These are phyloP conservation scores for Phytophthora sojae DNA, from an alignment of 352 stramenopile species.

Conservation along the genomic window DNA sequence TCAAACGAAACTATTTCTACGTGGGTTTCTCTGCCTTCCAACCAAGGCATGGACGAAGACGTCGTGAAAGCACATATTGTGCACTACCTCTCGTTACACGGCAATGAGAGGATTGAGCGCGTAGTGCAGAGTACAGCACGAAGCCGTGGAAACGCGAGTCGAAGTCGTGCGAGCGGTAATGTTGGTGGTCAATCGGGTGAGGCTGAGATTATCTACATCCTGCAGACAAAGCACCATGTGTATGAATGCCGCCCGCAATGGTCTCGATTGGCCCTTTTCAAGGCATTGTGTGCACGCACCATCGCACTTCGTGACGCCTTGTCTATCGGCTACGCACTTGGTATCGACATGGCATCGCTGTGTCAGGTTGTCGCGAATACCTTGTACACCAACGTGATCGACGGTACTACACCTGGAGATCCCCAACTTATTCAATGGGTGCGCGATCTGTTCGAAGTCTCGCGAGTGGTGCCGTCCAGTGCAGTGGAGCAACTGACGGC, in stretches of 20 bases:
- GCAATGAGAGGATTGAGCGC: constrained; percentile 74
- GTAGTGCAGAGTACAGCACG: constrained; percentile 71
- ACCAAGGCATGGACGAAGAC: constrained; percentile 61
- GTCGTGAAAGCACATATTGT: constrained; percentile 76
- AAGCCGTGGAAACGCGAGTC: constrained; percentile 14
- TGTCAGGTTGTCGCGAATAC: constrained; percentile 88
- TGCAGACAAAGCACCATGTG: constrained; percentile 84
- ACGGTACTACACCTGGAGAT: constrained; percentile 35
- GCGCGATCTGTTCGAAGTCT: constrained; percentile 78
- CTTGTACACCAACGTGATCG: constrained; percentile 55
- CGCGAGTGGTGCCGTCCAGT: constrained; percentile 68
- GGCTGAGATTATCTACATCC: constrained; percentile 79
- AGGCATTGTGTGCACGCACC: constrained; percentile 59
- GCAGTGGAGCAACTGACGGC: constrained; percentile 73
- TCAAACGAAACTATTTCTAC: constrained; percentile 60
- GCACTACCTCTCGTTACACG: constrained; percentile 79
- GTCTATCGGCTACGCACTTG: constrained; percentile 87
- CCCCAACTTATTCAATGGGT: constrained; percentile 62
- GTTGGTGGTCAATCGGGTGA: constrained; percentile 37
- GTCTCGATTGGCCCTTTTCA: constrained; percentile 84
- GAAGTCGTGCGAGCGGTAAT: constrained; percentile 14
- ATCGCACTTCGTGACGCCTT: constrained; percentile 75
- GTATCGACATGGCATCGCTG: constrained; percentile 89
- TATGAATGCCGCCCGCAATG: constrained; percentile 90
- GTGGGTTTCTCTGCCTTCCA: constrained; percentile 84